Evolutionary conservation across 2,329 filamentous ascomycete genomes (phyloP).

Genomic region (Fusarium beomiforme): DNA sequence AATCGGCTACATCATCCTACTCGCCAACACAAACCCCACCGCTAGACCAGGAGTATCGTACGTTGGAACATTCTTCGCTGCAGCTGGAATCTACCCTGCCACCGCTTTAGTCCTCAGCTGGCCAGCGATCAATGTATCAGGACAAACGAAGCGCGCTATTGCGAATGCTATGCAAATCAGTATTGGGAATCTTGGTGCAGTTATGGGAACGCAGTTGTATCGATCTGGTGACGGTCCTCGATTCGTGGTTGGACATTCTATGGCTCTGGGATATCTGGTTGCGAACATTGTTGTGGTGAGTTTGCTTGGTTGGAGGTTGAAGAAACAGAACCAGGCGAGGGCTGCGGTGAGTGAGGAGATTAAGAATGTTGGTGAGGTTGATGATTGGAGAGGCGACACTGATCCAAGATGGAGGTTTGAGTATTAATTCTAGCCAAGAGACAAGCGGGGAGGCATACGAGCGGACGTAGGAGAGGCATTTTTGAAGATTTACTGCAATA

Average conservation of each 20-base stretch:
- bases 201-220: constrained; percentile 77
- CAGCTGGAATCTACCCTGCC: constrained; percentile 74
- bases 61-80: constrained; percentile 69
- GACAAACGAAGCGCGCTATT: constrained; percentile 75
- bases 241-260: constrained; percentile 72
- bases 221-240: constrained; percentile 66
- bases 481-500: rapidly evolving
- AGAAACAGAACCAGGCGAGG: constrained; percentile 66
- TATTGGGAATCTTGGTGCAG: constrained; percentile 74
- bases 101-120: constrained; percentile 72
- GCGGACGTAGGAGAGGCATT: rapidly evolving
- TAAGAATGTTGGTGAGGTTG: constrained; percentile 59
- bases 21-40: constrained; percentile 59
- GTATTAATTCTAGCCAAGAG: constrained; percentile 41
- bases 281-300: constrained; percentile 65
- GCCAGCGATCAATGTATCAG: constrained; percentile 77
- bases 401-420: constrained; percentile 75
- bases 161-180: constrained; percentile 78
- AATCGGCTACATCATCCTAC: constrained; percentile 70
- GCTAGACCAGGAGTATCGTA: constrained; percentile 67
- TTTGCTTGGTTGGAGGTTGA: constrained; percentile 63
- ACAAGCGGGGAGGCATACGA: rapidly evolving
- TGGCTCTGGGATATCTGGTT: constrained; percentile 71
- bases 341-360: constrained; percentile 55
- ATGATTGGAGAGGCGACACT: constrained; percentile 69